Evolutionary conservation across 2,329 filamentous ascomycete genomes (phyloP), one percentile per base, ranked within the genome.

Genomic region (Sordariomycetes sp.): DNA sequence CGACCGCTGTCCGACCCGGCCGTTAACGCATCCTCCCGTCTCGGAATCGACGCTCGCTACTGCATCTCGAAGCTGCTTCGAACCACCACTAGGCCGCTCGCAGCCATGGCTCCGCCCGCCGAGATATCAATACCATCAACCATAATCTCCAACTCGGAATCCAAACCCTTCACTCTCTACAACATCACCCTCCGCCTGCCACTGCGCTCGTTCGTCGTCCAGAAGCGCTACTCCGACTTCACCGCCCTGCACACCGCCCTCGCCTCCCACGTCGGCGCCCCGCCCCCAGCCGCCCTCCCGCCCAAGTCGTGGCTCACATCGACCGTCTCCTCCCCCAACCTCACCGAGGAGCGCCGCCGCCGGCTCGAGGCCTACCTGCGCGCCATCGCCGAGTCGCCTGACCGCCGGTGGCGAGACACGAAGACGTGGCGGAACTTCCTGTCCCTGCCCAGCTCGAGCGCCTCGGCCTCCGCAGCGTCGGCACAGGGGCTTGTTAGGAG

Each of bases 201-300:
- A 0, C 79, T 93, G 16, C 84, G 87, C 54, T 88, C 87, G 4
- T 88, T 87, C 65, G 86, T 88, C 62, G 78, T 91, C 5, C 83
- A 86, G 66, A 93, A 92, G 72, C 87, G 89, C 65, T 95, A 93
- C 76, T 90, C 86, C 57, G 89, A 94, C 68, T 94, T 94, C 67
- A 75, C 76, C 58, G 70, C 77, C 53, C 82, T 95, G 18, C 83
- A 94, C 72, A 70, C 75, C 34, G 72, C 79, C 3, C 79, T 95
- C 10, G 76, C 77, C 22, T 73, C 79, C 48, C 75, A 83, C 55
- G 80, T 86, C 59, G 83, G 84, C 64, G 67, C 75, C 24, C 70
- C 87, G 22, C 88, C 89, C 8, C 89, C 89, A 0, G 75, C 76
- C 1, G 74, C 86, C 0, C 76, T 93, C 1, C 89, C 89, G 0